Conservation (phyloP, 2,329 filamentous ascomycete species). For the Monilinia vaccinii-corymbosi region DNA sequence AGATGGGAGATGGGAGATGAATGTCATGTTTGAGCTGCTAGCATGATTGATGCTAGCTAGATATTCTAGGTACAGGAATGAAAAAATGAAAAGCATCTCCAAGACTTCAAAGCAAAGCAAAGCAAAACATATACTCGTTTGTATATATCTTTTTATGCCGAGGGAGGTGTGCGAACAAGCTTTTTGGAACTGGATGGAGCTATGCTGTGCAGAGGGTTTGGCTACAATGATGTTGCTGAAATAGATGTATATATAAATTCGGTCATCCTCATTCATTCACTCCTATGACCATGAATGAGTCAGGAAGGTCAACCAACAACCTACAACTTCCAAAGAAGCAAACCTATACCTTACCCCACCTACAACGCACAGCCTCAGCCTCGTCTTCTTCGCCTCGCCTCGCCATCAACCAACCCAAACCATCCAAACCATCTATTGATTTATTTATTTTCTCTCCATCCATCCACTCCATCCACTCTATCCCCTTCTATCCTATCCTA, state of each 20-base stretch:
- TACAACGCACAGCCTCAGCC: neutral
- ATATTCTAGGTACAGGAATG: neutral
- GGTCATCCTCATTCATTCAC: too few relatives aligned
- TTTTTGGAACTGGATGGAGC: neutral
- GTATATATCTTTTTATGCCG: neutral
- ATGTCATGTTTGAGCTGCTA: neutral
- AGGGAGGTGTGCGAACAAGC: neutral
- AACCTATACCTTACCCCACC: too few relatives aligned
- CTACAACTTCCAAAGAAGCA: neutral
- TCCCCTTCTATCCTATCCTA: too few relatives aligned
- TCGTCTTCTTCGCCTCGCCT: neutral
- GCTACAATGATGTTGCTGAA: too few relatives aligned
- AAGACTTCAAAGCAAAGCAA: neutral
- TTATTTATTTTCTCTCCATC: too few relatives aligned
- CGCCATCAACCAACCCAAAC: neutral
- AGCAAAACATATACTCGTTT: too few relatives aligned
- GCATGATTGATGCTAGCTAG: neutral
- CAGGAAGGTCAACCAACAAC: too few relatives aligned
- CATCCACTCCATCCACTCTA: too few relatives aligned
- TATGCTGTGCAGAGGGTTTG: too few relatives aligned
- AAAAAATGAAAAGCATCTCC: slow-evolving; percentile 4
- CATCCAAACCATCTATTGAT: too few relatives aligned
- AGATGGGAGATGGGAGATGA: neutral
- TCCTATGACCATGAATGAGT: too few relatives aligned
- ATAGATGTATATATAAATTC: too few relatives aligned